Base-by-base conservation (phyloP, 306 rosid species). In the Sechiopsis laciniata region DNA sequence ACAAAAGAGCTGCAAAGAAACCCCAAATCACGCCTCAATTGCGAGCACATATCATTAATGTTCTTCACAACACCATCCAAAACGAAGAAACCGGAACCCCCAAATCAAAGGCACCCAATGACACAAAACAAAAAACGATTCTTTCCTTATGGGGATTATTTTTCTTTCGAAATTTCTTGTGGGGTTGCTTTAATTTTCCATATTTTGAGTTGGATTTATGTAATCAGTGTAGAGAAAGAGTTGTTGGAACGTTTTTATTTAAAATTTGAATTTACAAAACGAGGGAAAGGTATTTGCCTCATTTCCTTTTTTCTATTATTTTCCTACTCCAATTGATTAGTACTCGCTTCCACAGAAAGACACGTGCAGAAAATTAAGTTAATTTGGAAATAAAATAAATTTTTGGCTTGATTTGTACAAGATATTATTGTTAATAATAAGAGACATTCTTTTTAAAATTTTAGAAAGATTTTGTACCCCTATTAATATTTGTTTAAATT, bases 261-360 rank as follows among this genome's bases (percentile, higher is more conserved):
- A 84, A 84, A 90, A 77, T 90, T 90, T 90, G 89, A 87, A 89
- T 79, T 13, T 12, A 63, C 56, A 65, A 74, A 83, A 86, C 86
- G 96, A 90, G 96, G 96, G 93, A 88, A 86, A 84, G 80, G 17
- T 71, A 67, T 81, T 68, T 72, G 82, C 56, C 22, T 50, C 74
- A 51, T 51, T 69, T 69, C 58, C 74, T 16, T 69, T 69, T 69
- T 32, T 56, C 14, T 24, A 50, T 45, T 51, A 8, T 69, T 69
- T 69, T 32, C 59, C 14, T 24, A 50, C 58, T 51, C 59, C 14
- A 26, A 69, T 69, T 3, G 0, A 8, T 14, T 8, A 0, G 0
- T 46, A 67, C 73, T 67, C 73, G 73, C 74, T 4, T 15, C 0
- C 37, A 32, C 37, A 32, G 37, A 5, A 2, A 0, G 37, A 32